Base-by-base conservation (phyloP, 2,329 filamentous ascomycete genomes). In the Epichloe festucae region DNA sequence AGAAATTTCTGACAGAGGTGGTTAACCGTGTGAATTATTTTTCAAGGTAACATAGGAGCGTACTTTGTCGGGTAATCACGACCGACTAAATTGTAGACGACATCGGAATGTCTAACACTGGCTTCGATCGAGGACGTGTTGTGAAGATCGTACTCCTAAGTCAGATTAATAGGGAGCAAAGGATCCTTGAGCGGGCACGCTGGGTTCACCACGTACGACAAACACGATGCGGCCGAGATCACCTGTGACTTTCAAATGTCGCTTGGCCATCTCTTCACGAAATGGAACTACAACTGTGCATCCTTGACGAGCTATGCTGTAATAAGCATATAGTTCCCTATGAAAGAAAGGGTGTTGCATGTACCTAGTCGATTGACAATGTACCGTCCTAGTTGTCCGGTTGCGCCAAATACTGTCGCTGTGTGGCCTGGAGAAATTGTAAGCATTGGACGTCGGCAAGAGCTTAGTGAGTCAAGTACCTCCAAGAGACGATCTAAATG, bases 51-150 rank as follows among this genome's bases (percentile, higher is more conserved):
- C 8, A 14, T n/a, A 21, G 11, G n/a, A 35, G 66, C 77, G 62
- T 73, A 89, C 87, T 98, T 98, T 61, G 93, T 98, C 57, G 91
- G 87, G 68, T 97, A 97, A 69, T 91, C 86, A 57, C 91, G 86
- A 58, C 93, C 93, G 63, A 96, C 78, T 61, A 98, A 76, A 72
- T 98, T 98, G 77, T 95, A 95, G 58, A 98, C 93, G 56, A 96
- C 86, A 66, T 98, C 93, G 42, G 91, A 97, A 70, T 98, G 93
- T 62, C 93, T 81, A 50, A 98, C 90, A 63, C 88, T 93, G 71
- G 95, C 90, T 68, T 98, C 93, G 62, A 98, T 93, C 34, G 91
- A 97, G 60, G 86, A 78, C 42, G 89, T 97, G 71, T 98, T 98
- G 65, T 83, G 84, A 55, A 98, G 77, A 64, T 98, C 93, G 70